phyloP scores from a whole-genome alignment of 352 stramenopile genomes.

The Phytophthora litchii region DNA sequence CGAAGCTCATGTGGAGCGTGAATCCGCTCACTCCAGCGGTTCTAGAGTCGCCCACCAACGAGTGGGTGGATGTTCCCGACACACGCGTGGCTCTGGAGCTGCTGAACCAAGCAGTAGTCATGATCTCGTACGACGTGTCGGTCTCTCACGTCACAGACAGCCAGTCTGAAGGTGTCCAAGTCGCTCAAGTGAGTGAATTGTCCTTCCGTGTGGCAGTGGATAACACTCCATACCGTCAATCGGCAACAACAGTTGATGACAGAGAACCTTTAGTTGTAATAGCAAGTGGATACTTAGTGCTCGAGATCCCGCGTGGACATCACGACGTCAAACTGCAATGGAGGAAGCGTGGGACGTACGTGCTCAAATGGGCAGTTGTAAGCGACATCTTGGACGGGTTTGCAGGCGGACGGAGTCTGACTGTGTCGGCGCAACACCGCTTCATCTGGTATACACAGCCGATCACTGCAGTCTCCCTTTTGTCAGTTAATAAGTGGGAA shows the following conservation, averaged over 20 bases:
- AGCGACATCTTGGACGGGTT: constrained; percentile 74
- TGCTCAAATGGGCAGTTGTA: constrained; percentile 63
- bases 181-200: constrained; percentile 53
- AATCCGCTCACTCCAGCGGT: constrained; percentile 54
- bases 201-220: constrained; percentile 69
- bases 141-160: constrained; percentile 48
- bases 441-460: constrained; percentile 76
- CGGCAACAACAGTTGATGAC: constrained; percentile 63
- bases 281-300: constrained; percentile 62
- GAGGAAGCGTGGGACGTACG: constrained; percentile 59
- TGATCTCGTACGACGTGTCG: constrained; percentile 75
- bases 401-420: constrained; percentile 58
- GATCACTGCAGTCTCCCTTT: constrained; percentile 40
- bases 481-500: constrained; percentile 63
- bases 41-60: constrained; percentile 36
- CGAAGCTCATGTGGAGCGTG: constrained; percentile 70
- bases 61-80: constrained; percentile 64
- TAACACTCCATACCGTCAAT: constrained; percentile 64
- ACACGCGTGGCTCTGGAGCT: constrained; percentile 58
- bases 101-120: constrained; percentile 57
- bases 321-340: constrained; percentile 72
- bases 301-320: constrained; percentile 53
- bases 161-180: constrained; percentile 13
- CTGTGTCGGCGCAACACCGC: constrained; percentile 70
- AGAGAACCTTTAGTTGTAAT: constrained; percentile 58